Conservation (phyloP, 495 filamentous ascomycete genomes). For the Hypoxylon perforatum region DNA sequence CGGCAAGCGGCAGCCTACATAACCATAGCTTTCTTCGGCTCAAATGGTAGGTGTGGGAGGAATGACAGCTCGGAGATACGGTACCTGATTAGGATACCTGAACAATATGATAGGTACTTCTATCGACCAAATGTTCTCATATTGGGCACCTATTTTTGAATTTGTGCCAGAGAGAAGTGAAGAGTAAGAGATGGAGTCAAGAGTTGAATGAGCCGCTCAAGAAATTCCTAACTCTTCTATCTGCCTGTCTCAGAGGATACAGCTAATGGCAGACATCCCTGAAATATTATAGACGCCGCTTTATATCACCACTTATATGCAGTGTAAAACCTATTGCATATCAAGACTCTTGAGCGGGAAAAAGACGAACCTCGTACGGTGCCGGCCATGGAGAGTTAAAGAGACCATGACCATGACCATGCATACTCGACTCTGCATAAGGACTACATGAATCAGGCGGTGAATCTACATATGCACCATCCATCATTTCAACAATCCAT, state of each 20-base stretch:
- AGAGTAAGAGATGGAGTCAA: no score
- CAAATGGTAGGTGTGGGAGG: constrained; percentile 19
- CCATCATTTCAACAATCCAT: not conserved
- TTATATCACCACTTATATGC: no score
- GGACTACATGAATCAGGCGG: constrained; percentile 31
- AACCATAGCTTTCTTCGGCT: not conserved
- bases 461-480: constrained; percentile 25
- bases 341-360: not conserved
- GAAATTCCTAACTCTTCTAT: no score
- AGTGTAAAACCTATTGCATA: no score
- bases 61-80: constrained; percentile 29
- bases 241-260: no score
- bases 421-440: constrained; percentile 3
- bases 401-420: constrained; percentile 8
- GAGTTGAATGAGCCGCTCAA: no score
- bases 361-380: not conserved
- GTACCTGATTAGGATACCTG: constrained; percentile 29
- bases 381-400: constrained; percentile 18
- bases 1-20: not conserved
- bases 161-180: no score
- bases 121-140: not conserved
- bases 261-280: no score
- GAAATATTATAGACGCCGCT: no score
- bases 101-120: constrained; percentile 25
- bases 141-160: no score